phyloP scores from a whole-genome alignment of 768 basidiomycete genomes.

The Chalciporus sphaerocephalus region DNA sequence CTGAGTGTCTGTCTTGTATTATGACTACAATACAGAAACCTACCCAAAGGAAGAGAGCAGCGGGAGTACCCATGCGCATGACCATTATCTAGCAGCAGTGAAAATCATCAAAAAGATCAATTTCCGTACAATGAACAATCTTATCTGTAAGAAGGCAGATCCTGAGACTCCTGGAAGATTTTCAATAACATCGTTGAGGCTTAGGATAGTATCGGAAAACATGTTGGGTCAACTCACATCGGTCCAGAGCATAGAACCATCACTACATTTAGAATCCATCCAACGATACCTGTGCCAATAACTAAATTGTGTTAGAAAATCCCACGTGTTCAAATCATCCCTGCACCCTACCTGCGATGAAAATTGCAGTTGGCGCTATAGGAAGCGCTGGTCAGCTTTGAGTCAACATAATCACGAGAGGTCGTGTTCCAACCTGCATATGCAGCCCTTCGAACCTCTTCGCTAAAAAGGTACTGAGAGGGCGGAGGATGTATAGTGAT shows the following conservation, averaged over 20 bases:
- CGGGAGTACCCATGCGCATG: constrained; percentile 70
- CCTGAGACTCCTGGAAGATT: constrained; percentile 66
- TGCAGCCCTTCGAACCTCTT: constrained; percentile 77
- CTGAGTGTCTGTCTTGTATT: not conserved
- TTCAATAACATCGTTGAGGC: constrained; percentile 36
- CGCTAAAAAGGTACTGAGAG: constrained; percentile 37
- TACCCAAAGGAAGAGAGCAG: constrained; percentile 77
- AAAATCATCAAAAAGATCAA: not conserved
- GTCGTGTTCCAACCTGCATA: constrained; percentile 53
- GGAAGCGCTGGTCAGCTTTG: too few species aligned
- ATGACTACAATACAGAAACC: constrained; percentile 5
- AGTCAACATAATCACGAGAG: too few species aligned
- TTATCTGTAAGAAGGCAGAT: constrained; percentile 65
- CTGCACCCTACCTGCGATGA: constrained; percentile 42
- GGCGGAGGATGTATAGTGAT: not conserved
- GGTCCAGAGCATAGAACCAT: constrained; percentile 80
- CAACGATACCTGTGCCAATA: constrained; percentile 70
- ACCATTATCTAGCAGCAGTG: constrained; percentile 58
- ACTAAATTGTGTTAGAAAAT: constrained; percentile 35
- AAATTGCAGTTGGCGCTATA: constrained; percentile 55
- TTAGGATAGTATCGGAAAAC: not conserved
- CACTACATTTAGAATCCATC: constrained; percentile 86
- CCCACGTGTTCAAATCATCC: not conserved
- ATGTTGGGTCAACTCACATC: constrained; percentile 41
- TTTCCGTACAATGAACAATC: constrained; percentile 9